These are phyloP conservation scores for Penicilliopsis zonata DNA, from an alignment of 495 filamentous ascomycete genomes.

Conservation along the genomic window DNA sequence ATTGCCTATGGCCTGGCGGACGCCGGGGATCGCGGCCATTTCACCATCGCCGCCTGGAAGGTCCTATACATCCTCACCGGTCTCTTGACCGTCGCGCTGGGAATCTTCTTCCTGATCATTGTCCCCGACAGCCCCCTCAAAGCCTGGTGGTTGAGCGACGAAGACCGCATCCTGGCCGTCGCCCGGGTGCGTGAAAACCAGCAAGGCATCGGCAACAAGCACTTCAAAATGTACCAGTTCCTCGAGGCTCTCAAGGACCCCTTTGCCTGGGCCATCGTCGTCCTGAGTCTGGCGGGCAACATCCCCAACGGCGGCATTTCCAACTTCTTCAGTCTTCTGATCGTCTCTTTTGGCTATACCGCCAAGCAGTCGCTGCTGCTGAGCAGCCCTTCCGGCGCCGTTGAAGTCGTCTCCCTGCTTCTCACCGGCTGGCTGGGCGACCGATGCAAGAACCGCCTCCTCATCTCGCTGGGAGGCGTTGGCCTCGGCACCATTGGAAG, in stretches of 20 bases:
- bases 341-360: conserved; percentile 24
- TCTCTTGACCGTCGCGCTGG: conserved; percentile 36
- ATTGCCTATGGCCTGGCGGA: conserved; percentile 40
- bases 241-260: conserved; percentile 36
- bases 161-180: conserved; percentile 39
- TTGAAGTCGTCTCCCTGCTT: conserved; percentile 44
- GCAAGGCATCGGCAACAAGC: conserved; percentile 48
- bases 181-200: conserved; percentile 43
- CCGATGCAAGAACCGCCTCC: conserved; percentile 33
- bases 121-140: conserved; percentile 50
- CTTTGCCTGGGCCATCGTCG: conserved; percentile 40
- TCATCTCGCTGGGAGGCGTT: conserved; percentile 11
- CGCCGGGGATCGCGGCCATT: neutral
- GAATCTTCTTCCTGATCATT: conserved; percentile 39
- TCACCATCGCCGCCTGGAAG: conserved; percentile 28
- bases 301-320: conserved; percentile 46
- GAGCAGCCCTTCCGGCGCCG: conserved; percentile 41
- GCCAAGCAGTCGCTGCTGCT: conserved; percentile 43
- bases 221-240: conserved; percentile 42
- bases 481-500: conserved; percentile 9
- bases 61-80: conserved; percentile 47
- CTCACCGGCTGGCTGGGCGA: conserved; percentile 40
- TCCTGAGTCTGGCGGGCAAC: conserved; percentile 18
- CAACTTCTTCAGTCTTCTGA: conserved; percentile 42
- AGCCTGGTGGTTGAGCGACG: conserved; percentile 36